phyloP scores from a whole-genome alignment of 1,284 basidiomycete species.

The Trametes polyzona region DNA sequence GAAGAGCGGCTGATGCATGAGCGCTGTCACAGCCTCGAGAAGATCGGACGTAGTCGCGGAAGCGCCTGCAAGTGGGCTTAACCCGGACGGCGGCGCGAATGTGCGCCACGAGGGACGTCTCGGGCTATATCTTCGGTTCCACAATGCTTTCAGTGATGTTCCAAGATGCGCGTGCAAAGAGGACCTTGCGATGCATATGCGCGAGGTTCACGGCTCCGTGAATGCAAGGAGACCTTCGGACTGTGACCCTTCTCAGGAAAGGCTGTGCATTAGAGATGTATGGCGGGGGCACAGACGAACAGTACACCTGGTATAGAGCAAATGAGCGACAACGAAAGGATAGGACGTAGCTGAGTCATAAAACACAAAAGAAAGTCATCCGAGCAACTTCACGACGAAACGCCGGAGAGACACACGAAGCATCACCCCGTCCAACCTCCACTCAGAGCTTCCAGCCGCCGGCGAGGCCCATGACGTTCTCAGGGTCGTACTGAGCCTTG shows the following conservation, averaged over 20 bases:
- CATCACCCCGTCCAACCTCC: neutral
- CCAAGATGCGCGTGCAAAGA: too few species aligned
- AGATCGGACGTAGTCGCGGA: neutral
- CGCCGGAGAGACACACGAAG: neutral
- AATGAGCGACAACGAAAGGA: neutral
- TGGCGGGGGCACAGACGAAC: neutral
- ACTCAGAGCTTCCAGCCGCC: slow-evolving; percentile 51
- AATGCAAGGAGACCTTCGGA: too few species aligned
- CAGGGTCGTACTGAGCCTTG: slow-evolving; percentile 50
- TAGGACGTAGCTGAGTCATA: neutral
- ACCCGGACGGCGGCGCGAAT: neutral
- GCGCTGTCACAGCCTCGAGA: neutral
- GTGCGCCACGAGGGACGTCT: too few species aligned
- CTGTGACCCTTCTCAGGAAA: too few species aligned
- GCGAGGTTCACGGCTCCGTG: too few species aligned
- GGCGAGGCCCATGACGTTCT: slow-evolving; percentile 58
- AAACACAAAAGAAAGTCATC: neutral
- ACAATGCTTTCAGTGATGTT: too few species aligned
- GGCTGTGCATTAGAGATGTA: too few species aligned
- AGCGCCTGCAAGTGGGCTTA: neutral
- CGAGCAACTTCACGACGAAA: neutral
- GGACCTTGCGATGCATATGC: too few species aligned
- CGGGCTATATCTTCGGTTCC: too few species aligned
- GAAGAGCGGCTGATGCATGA: neutral
- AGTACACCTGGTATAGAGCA: neutral